phyloP scores from a whole-genome alignment of 345 rosid species.

The Ceriops decandra region DNA sequence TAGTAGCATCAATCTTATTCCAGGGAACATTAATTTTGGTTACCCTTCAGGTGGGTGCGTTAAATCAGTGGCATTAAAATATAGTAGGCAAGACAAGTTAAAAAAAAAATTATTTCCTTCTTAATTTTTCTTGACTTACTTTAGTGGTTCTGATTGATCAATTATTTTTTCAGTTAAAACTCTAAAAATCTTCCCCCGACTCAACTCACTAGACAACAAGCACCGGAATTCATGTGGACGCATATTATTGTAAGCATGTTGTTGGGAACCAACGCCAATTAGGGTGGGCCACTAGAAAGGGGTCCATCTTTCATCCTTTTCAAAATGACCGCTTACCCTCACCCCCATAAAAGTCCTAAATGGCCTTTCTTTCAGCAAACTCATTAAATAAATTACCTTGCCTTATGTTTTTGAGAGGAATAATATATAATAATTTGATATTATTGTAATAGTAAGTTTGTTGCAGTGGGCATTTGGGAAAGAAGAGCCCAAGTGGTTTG shows the following conservation, averaged over 20 bases:
- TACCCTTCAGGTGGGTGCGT: conserved; percentile 53
- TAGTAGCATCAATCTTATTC: conserved; percentile 25
- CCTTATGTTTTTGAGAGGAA: neutral
- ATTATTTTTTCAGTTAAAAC: conserved; percentile 25
- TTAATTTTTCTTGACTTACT: neutral
- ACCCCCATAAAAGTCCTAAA: neutral
- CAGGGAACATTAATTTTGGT: conserved; percentile 27
- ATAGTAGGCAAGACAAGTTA: conserved; percentile 22
- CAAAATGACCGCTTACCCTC: neutral
- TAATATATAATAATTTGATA: neutral
- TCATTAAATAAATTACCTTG: too few relatives aligned
- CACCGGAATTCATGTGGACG: conserved; percentile 33
- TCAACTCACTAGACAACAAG: conserved; percentile 32
- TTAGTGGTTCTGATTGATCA: conserved; percentile 1
- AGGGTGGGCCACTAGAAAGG: conserved; percentile 14
- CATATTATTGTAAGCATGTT: conserved; percentile 17
- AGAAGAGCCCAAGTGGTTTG: conserved; percentile 31
- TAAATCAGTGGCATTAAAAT: conserved; percentile 26
- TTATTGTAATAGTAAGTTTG: conserved; percentile 26
- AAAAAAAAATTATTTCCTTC: conserved; percentile 14
- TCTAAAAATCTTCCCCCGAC: conserved; percentile 40
- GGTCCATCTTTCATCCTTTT: conserved; percentile 7
- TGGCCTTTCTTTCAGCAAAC: too few relatives aligned
- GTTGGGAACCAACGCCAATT: conserved; percentile 42
- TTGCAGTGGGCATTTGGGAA: conserved; percentile 31